A percentile compares a stretch with the other conserved stretches of the same genome.
Evolutionary conservation across 495 filamentous ascomycete species (phyloP).

Genomic region (Ascodesmis nigricans): DNA sequence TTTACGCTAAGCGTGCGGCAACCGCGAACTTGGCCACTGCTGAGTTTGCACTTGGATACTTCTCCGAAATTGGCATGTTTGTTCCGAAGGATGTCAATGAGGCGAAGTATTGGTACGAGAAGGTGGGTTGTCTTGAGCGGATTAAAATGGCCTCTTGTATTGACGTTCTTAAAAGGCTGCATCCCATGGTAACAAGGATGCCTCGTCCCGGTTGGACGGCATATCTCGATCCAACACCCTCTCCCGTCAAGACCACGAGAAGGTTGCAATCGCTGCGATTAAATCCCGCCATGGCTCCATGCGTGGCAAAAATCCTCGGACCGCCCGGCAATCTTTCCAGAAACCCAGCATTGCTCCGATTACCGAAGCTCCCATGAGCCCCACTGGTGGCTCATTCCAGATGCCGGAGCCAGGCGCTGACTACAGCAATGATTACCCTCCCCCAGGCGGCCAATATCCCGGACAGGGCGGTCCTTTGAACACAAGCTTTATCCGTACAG

Average conservation of each 20-base stretch:
- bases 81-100: slow-evolving; percentile 60
- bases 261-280: slow-evolving; percentile 70
- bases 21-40: slow-evolving; percentile 61
- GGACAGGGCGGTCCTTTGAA: slow-evolving; percentile 29
- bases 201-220: slow-evolving; percentile 55
- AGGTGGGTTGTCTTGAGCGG: slow-evolving; percentile 23
- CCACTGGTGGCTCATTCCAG: slow-evolving; percentile 24
- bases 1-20: slow-evolving; percentile 73
- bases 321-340: slow-evolving; percentile 16
- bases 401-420: too few species aligned
- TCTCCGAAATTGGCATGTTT: slow-evolving; percentile 86
- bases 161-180: slow-evolving; percentile 32
- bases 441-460: slow-evolving; percentile 26
- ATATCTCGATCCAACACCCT: slow-evolving; percentile 70
- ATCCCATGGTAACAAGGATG: slow-evolving; percentile 81
- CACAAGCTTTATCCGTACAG: slow-evolving; percentile 21
- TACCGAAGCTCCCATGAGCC: slow-evolving; percentile 26
- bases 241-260: slow-evolving; percentile 78
- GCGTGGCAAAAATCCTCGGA: slow-evolving; percentile 32
- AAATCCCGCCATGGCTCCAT: slow-evolving; percentile 80
- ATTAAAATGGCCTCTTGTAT: too few species aligned
- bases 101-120: slow-evolving; percentile 74
- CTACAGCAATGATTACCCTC: slow-evolving; percentile 25
- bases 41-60: slow-evolving; percentile 84
- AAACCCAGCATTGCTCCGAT: slow-evolving; percentile 17